Base-by-base conservation (phyloP, 345 rosid genomes). In the Hibiscus syriacus region DNA sequence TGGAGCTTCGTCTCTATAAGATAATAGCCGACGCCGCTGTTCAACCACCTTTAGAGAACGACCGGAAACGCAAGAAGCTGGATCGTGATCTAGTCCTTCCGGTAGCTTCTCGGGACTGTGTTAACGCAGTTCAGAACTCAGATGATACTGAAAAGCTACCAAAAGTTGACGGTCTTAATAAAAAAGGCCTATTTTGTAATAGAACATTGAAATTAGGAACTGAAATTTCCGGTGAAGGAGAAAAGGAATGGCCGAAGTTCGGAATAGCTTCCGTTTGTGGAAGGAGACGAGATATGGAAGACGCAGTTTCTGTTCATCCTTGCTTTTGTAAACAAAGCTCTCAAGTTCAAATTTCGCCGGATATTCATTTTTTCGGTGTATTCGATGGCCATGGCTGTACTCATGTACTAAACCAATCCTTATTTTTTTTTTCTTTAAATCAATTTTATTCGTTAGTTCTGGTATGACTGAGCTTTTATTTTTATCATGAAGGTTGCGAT, bases 311-410 rank as follows among this genome's bases (percentile, higher is more conserved):
- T 0, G 58, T 86, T 9, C 86, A 78, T 29, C 76, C 86, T 2
- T 73, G 74, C 2, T 75, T 91, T 27, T 66, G 76, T 34, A 36
- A 39, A 14, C 32, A 50, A 20, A 70, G 66, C 39, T 67, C 29
- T 8, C 43, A 19, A 58, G 72, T 19, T 45, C 36, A 16, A 13
- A 25, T 55, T 55, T 68, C 48, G 0, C 16, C 64, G 11, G 72
- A 57, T 2, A 45, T 76, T 38, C 88, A 88, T 53, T 34, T 85
- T 89, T 59, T 94, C 64, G 97, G 92, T 19, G 90, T 94, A 1
- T 91, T 83, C 29, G 97, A 94, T 59, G 99, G 97, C 36, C 99
- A 94, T 74, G 99, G 97, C 55, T 94, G 99, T 84, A 89, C 99
- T 70, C 99, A 94, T 73, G 98, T 92, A 82, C n/a, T 17, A 19